Conservation (phyloP, 768 basidiomycete genomes). For the Agrocybe praecox region DNA sequence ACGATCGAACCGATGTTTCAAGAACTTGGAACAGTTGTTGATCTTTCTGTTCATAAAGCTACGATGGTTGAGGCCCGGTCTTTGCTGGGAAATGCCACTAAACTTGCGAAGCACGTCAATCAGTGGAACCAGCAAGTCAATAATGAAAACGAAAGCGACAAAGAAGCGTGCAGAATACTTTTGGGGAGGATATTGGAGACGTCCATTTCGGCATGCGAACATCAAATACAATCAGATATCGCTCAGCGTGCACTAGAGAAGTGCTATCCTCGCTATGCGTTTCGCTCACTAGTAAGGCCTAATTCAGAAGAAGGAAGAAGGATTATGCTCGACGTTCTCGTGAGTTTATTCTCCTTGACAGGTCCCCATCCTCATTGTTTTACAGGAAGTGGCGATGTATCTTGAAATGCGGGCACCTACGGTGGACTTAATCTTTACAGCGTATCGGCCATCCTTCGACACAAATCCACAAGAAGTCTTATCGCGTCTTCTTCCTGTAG, state of each 20-base stretch:
- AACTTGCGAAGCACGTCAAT: constrained; percentile 22
- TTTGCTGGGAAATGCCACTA: constrained; percentile 29
- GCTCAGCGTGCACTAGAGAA: constrained; percentile 48
- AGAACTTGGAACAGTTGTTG: constrained; percentile 34
- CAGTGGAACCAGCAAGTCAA: not conserved
- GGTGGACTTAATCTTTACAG: constrained; percentile 36
- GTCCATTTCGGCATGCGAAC: constrained; percentile 26
- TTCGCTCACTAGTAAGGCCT: constrained; percentile 28
- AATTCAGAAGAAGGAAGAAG: constrained; percentile 44
- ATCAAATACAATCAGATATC: constrained; percentile 42
- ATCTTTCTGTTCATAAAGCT: constrained; percentile 22
- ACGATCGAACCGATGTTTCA: constrained; percentile 43
- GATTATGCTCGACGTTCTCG: constrained; percentile 38
- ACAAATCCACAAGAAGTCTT: constrained; percentile 23
- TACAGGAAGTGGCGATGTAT: constrained; percentile 35
- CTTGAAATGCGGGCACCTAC: constrained; percentile 37
- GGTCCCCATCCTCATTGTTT: not conserved
- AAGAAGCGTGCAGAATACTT: constrained; percentile 3
- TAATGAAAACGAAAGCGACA: not conserved
- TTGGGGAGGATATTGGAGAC: constrained; percentile 21
- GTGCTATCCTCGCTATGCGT: constrained; percentile 46
- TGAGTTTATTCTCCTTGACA: constrained; percentile 26
- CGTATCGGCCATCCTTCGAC: constrained; percentile 28
- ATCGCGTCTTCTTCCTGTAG: constrained; percentile 36
- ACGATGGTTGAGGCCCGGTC: constrained; percentile 33